These are phyloP conservation scores for Gynochthodes officinalis DNA, from an alignment of 257 asterid genomes.

Conservation along the genomic window DNA sequence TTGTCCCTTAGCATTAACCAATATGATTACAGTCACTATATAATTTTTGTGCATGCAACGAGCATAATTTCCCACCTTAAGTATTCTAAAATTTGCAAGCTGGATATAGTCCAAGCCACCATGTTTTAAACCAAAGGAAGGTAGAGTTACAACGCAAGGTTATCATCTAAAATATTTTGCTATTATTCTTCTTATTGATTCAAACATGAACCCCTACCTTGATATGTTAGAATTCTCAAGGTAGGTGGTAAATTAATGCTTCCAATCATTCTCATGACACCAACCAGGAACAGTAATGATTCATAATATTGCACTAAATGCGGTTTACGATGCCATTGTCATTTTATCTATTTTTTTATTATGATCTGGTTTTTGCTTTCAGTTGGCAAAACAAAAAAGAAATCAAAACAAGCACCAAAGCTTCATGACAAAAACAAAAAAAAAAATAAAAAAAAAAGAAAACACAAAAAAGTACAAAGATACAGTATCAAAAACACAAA, in stretches of 20 bases:
- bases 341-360: no score
- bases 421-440: no score
- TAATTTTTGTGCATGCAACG: no score
- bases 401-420: no score
- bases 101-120: not conserved
- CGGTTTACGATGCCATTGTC: no score
- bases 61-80: no score
- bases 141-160: not conserved
- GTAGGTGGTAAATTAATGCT: not conserved
- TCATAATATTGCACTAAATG: not conserved
- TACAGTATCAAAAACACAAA: no score
- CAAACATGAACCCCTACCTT: no score
- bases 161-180: not conserved
- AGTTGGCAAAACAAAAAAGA: no score
- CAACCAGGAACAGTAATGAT: not conserved
- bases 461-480: no score
- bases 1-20: not conserved
- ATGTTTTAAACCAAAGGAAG: not conserved
- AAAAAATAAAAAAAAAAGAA: no score
- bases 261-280: not conserved
- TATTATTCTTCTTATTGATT: not conserved
- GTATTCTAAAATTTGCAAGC: not conserved
- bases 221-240: not conserved
- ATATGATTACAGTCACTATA: not conserved
- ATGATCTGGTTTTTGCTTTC: no score